Evolutionary conservation across 2,329 filamentous ascomycete species (phyloP), one percentile per base, ranked within the genome.

Genomic region (Neopestalotiopsis sp.): DNA sequence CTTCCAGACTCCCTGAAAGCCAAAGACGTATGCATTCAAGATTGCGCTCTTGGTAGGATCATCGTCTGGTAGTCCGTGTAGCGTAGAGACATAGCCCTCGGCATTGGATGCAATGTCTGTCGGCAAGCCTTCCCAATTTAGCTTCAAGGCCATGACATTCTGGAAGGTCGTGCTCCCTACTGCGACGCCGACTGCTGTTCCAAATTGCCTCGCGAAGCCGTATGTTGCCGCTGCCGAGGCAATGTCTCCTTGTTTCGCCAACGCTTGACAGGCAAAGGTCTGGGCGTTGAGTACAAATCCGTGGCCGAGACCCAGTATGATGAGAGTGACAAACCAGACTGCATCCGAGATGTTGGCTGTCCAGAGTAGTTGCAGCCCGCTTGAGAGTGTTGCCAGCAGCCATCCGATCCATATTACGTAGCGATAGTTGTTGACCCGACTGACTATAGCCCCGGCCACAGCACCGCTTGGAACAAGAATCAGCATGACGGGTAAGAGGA

Each of bases 241-340:
- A 14, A 69, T 34, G 38, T 69, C 65, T 24, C 68, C 68, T 1
- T 66, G 68, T 20, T 65, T 67, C 2, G 69, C 72, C 24, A 73
- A 68, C 1, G 72, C 72, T 34, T 72, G 72, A 7, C 72, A 73
- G 9, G 71, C 69, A n/a, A 74, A 74, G 2, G 69, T 74, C 69
- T 74, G 72, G 24, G 72, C 72, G 14, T 74, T 74, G 32, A 74
- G 68, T 10, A 74, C 71, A 52, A 71, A 67, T 20, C 72, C 72
- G 60, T 74, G 72, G 3, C 72, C 72, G 2, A 74, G 32, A 9
- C 72, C 72, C 14, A 70, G 67, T 13, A 71, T 69, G 9, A 71
- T 66, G 4, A 73, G 66, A 6, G 72, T 68, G 2, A 69, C 61
- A 10, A 71, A 66, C 68, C 71, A 72, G 0, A 73, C 72, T 0